A percentile compares a stretch with the other conserved stretches of the same genome.
Conservation (phyloP, 306 rosid species). For the Dicorynia guianensis region DNA sequence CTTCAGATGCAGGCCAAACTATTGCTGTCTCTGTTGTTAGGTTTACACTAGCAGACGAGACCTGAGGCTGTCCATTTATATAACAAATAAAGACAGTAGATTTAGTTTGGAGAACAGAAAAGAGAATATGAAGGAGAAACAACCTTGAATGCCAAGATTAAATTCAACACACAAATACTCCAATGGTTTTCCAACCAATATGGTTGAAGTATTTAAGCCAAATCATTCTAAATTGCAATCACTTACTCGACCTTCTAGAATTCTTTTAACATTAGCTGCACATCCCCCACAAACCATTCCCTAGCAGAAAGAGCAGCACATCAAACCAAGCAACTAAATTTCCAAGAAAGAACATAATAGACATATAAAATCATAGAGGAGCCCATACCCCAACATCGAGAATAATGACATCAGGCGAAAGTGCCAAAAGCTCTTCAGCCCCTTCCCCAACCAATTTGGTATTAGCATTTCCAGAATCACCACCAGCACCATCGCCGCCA, state of each 20-base stretch:
- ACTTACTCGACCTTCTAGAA: conserved; percentile 77
- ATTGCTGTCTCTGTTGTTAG: conserved; percentile 78
- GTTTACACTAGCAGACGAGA: conserved; percentile 86
- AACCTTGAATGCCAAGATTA: background rate
- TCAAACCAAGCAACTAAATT: background rate
- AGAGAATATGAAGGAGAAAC: background rate
- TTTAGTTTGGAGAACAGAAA: conserved; percentile 25
- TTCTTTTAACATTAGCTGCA: conserved; percentile 75
- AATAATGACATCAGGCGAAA: conserved; percentile 54
- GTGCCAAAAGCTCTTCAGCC: conserved; percentile 46
- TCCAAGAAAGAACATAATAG: background rate
- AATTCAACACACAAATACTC: background rate
- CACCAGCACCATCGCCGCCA: conserved; percentile 44
- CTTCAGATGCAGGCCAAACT: conserved; percentile 70
- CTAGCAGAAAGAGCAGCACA: conserved; percentile 13
- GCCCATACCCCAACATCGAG: conserved; percentile 65
- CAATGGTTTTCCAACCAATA: background rate
- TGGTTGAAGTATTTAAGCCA: background rate
- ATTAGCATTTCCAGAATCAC: conserved; percentile 45
- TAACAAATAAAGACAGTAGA: conserved; percentile 13
- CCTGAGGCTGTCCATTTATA: conserved; percentile 72
- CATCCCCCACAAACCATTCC: conserved; percentile 89
- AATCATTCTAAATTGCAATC: background rate
- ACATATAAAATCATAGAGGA: background rate
- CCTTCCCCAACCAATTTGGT: conserved; percentile 42